These are phyloP conservation scores for Aspergillus oerlinghausenensis DNA, from an alignment of 2,329 filamentous ascomycete genomes.

Conservation along the genomic window DNA sequence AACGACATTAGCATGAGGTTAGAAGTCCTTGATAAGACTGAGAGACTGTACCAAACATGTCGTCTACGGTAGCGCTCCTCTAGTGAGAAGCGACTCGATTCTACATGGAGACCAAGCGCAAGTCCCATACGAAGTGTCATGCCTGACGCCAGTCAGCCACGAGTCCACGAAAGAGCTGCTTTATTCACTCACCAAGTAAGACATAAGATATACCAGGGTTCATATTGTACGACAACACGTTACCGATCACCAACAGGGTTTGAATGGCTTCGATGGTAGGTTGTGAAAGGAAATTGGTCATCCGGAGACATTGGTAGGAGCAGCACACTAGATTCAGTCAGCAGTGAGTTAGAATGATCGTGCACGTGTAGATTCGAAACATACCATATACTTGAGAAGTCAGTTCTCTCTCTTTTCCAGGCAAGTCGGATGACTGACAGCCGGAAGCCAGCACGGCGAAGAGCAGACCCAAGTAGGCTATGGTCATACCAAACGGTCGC, in stretches of 20 bases:
- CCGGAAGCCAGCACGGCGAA: slow-evolving; percentile 61
- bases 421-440: slow-evolving; percentile 55
- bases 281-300: slow-evolving; percentile 60
- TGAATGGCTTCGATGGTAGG: slow-evolving; percentile 59
- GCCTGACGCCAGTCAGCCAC: slow-evolving; percentile 28
- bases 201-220: slow-evolving; percentile 62
- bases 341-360: slow-evolving; percentile 24
- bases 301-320: slow-evolving; percentile 60
- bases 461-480: slow-evolving; percentile 56
- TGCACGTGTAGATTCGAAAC: slow-evolving; percentile 12
- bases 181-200: slow-evolving; percentile 41
- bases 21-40: background rate
- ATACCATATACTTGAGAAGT: slow-evolving; percentile 61
- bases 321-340: slow-evolving; percentile 51
- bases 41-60: slow-evolving; percentile 38
- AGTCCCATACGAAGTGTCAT: slow-evolving; percentile 59
- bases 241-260: slow-evolving; percentile 58
- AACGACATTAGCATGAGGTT: background rate
- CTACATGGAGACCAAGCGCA: slow-evolving; percentile 56
- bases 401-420: slow-evolving; percentile 56
- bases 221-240: slow-evolving; percentile 60
- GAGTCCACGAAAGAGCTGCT: background rate
- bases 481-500: slow-evolving; percentile 52
- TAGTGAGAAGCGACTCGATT: slow-evolving; percentile 51
- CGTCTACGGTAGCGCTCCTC: slow-evolving; percentile 43